phyloP scores from a whole-genome alignment of 495 filamentous ascomycete genomes.

The Neurospora tetraspora region DNA sequence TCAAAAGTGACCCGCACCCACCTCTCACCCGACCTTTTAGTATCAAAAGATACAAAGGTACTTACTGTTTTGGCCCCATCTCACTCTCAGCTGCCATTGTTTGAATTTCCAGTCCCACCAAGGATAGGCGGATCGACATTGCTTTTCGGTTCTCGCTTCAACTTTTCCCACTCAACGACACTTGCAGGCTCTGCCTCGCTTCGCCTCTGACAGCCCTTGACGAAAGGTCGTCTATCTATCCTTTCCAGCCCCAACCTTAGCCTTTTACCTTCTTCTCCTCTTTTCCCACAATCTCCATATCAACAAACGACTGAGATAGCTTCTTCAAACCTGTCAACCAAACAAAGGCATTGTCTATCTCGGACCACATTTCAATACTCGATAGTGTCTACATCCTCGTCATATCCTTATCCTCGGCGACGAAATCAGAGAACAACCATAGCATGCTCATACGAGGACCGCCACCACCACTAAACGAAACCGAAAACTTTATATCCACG shows the following conservation, averaged over 20 bases:
- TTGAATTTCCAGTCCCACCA: neutral
- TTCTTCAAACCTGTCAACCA: too few relatives aligned
- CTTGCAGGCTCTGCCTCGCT: neutral
- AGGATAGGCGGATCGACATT: neutral
- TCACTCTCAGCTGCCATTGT: neutral
- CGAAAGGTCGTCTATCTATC: neutral
- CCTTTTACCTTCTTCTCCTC: neutral
- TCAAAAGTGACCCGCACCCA: neutral
- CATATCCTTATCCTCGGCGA: neutral
- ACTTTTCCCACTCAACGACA: neutral
- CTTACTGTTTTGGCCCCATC: neutral
- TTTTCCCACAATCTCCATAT: neutral
- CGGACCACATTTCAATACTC: too few relatives aligned
- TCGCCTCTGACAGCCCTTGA: neutral
- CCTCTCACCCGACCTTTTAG: neutral
- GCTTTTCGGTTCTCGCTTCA: neutral
- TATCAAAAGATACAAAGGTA: neutral
- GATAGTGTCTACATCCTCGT: neutral
- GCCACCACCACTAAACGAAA: neutral
- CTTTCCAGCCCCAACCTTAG: neutral
- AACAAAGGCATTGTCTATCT: neutral
- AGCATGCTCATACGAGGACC: neutral
- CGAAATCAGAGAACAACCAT: neutral
- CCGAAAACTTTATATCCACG: neutral
- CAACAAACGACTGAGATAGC: neutral